These are phyloP conservation scores for Plasmodium inui DNA, from an alignment of 169 alveolate genomes.

Conservation along the genomic window DNA sequence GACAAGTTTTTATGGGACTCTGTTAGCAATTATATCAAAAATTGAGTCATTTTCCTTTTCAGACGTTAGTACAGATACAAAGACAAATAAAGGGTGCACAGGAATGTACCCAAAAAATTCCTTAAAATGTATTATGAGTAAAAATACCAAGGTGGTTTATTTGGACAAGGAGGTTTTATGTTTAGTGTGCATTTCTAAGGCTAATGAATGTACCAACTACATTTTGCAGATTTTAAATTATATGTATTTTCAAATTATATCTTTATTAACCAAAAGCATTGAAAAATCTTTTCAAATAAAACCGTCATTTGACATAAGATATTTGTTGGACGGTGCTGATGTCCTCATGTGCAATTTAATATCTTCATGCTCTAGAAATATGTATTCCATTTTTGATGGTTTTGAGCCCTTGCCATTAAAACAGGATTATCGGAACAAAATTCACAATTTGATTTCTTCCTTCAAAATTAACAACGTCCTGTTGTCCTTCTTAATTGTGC, in stretches of 20 bases:
- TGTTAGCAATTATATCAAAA: slow-evolving; percentile 88
- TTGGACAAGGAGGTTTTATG: slow-evolving; percentile 85
- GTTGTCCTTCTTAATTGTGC: slow-evolving; percentile 79
- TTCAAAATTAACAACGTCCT: slow-evolving; percentile 77
- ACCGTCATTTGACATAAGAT: slow-evolving; percentile 82
- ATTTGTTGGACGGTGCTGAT: slow-evolving; percentile 83
- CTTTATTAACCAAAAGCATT: slow-evolving; percentile 86
- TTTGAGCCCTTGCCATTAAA: slow-evolving; percentile 84
- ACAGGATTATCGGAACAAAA: slow-evolving; percentile 78
- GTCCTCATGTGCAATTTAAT: slow-evolving; percentile 66
- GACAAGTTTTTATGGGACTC: slow-evolving; percentile 76
- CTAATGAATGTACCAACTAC: slow-evolving; percentile 79
- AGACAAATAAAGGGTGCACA: slow-evolving; percentile 25
- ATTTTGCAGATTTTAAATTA: slow-evolving; percentile 77
- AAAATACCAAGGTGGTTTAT: slow-evolving; percentile 82
- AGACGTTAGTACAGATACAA: slow-evolving; percentile 60
- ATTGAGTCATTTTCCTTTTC: slow-evolving; percentile 79
- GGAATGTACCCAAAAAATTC: slow-evolving; percentile 30
- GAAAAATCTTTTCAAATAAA: slow-evolving; percentile 83
- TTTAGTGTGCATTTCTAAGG: slow-evolving; percentile 83
- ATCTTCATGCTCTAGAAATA: slow-evolving; percentile 68
- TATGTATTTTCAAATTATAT: slow-evolving; percentile 84
- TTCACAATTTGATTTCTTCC: slow-evolving; percentile 75
- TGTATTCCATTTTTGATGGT: slow-evolving; percentile 77
- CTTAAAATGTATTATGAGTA: slow-evolving; percentile 78